These are phyloP conservation scores for Aspergillus coremiiformis DNA, from an alignment of 495 filamentous ascomycete species.

Conservation along the genomic window DNA sequence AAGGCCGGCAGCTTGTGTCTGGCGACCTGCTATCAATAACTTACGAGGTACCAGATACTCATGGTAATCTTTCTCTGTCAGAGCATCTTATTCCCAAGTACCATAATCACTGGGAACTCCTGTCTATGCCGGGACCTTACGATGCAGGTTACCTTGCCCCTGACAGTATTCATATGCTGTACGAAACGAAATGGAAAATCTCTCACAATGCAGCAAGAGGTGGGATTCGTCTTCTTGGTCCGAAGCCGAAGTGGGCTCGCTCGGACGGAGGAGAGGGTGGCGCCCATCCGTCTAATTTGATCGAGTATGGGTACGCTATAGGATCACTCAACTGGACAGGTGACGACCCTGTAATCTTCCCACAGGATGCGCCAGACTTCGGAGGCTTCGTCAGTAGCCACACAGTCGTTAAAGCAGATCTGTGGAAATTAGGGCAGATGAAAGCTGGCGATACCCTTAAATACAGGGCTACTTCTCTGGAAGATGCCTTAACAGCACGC, in stretches of 20 bases:
- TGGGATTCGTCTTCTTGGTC: slow-evolving; percentile 51
- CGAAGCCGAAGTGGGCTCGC: slow-evolving; percentile 48
- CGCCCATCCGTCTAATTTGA: slow-evolving; percentile 50
- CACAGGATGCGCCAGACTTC: slow-evolving; percentile 51
- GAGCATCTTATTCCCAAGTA: slow-evolving; percentile 37
- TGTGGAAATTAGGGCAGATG: slow-evolving; percentile 55
- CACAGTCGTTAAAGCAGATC: slow-evolving; percentile 47
- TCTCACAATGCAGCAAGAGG: slow-evolving; percentile 52
- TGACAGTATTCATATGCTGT: slow-evolving; percentile 49
- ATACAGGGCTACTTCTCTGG: slow-evolving; percentile 37
- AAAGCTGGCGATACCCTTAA: slow-evolving; percentile 50
- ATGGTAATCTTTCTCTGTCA: slow-evolving; percentile 27
- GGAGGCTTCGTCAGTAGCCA: slow-evolving; percentile 51
- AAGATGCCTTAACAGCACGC: slow-evolving; percentile 35
- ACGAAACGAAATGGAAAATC: slow-evolving; percentile 47
- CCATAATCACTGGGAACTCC: slow-evolving; percentile 39
- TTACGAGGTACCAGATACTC: slow-evolving; percentile 21
- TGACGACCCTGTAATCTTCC: slow-evolving; percentile 51
- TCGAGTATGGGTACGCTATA: slow-evolving; percentile 53
- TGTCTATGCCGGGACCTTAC: slow-evolving; percentile 51
- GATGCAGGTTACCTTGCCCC: slow-evolving; percentile 45
- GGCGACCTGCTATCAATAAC: slow-evolving; percentile 44
- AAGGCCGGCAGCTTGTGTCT: slow-evolving; percentile 46
- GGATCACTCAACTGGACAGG: slow-evolving; percentile 52
- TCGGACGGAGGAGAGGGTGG: slow-evolving; percentile 54